These are phyloP conservation scores for Aegilops speltoides DNA, from an alignment of 176 grass and related monocot species.

Conservation along the genomic window DNA sequence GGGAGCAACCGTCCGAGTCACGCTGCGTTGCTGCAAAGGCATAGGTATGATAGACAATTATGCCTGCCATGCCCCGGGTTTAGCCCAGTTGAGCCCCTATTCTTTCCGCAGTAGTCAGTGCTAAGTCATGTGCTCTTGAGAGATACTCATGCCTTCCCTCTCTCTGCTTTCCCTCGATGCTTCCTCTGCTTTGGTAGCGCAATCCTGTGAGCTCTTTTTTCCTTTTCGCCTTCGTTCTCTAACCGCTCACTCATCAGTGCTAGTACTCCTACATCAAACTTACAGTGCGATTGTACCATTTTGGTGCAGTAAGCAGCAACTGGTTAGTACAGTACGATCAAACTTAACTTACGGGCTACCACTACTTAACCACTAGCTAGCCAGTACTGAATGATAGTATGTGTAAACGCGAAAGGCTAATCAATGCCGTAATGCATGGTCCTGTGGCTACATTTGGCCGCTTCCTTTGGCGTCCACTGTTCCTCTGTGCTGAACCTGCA, in stretches of 20 bases:
- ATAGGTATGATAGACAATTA: constrained; percentile 50
- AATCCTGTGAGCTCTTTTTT: neutral
- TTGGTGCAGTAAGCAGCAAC: constrained; percentile 29
- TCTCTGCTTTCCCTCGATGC: constrained; percentile 33
- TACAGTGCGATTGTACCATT: constrained; percentile 26
- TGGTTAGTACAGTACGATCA: constrained; percentile 1
- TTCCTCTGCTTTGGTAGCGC: constrained; percentile 13
- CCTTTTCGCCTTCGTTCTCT: neutral
- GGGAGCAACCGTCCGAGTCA: constrained; percentile 39
- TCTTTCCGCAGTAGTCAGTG: constrained; percentile 37
- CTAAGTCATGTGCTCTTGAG: constrained; percentile 41
- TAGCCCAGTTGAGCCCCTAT: constrained; percentile 42
- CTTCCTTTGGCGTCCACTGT: constrained; percentile 6
- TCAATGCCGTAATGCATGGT: neutral
- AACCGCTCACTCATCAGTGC: neutral
- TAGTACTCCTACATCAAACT: constrained; percentile 14
- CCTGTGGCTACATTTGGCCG: constrained; percentile 5
- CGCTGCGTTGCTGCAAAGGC: constrained; percentile 39
- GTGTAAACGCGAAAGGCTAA: neutral
- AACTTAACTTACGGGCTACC: constrained; percentile 28
- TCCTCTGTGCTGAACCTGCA: neutral
- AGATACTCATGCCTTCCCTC: constrained; percentile 18
- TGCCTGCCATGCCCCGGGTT: constrained; percentile 47
- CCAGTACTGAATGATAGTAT: neutral
- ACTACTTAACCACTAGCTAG: neutral